phyloP scores from a whole-genome alignment of 768 basidiomycete genomes.

The Serendipita sp. region DNA sequence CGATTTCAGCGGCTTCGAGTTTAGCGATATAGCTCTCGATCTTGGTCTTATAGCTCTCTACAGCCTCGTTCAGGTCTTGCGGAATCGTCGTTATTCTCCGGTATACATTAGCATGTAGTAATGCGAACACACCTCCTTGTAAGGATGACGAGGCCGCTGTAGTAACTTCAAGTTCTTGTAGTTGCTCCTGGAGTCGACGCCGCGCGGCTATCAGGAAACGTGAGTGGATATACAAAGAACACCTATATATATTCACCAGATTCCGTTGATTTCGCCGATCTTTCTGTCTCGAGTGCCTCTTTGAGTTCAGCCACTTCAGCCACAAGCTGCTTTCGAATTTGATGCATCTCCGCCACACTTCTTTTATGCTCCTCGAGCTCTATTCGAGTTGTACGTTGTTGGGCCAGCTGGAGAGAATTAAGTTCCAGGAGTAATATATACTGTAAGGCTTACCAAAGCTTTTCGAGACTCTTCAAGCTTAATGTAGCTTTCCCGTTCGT shows the following conservation, averaged over 20 bases:
- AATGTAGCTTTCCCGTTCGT: slow-evolving; percentile 45
- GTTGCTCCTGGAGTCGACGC: slow-evolving; percentile 38
- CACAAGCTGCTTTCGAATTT: slow-evolving; percentile 43
- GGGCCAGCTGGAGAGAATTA: slow-evolving; percentile 34
- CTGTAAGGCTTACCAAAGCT: slow-evolving; percentile 35
- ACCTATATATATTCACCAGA: slow-evolving; percentile 27
- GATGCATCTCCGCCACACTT: slow-evolving; percentile 42
- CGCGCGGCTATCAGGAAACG: slow-evolving; percentile 29
- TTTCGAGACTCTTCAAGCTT: slow-evolving; percentile 56
- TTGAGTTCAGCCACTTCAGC: slow-evolving; percentile 35
- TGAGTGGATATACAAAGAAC: neutral
- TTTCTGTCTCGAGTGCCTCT: slow-evolving; percentile 39
- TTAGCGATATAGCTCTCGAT: slow-evolving; percentile 39
- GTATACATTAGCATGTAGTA: neutral
- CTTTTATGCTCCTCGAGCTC: slow-evolving; percentile 51
- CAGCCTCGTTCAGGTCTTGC: slow-evolving; percentile 43
- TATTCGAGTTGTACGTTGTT: slow-evolving; percentile 45
- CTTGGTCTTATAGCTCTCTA: slow-evolving; percentile 52
- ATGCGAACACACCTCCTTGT: slow-evolving; percentile 31
- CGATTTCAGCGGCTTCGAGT: slow-evolving; percentile 54
- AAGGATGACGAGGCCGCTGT: slow-evolving; percentile 43
- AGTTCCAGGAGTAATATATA: neutral
- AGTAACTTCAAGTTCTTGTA: slow-evolving; percentile 49
- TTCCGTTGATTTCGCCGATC: slow-evolving; percentile 39
- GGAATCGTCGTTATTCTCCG: neutral